Base-by-base conservation (phyloP, 495 filamentous ascomycete genomes). In the Pseudotulostoma volvatum region DNA sequence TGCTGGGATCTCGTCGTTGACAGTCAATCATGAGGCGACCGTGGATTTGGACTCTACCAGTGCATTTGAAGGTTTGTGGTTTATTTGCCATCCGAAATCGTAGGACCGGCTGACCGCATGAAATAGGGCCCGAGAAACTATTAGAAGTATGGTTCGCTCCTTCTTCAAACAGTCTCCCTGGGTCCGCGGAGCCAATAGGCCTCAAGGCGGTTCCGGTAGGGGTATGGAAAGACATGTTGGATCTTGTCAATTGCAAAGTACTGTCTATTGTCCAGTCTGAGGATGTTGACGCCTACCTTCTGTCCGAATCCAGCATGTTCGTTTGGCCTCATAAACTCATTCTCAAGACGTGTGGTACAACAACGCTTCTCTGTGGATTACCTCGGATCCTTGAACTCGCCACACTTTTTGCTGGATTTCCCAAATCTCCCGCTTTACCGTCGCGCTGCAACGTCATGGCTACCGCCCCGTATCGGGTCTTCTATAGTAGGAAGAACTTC, bases 291-390 rank as follows among this genome's bases (percentile, higher is more conserved):
- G 92, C 92, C 46, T 99, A 99, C 50, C 74, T 99, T 21, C 73
- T 99, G 37, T 96, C 90, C 37, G 92, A 99, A 61, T 96, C 92
- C 14, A 96, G 90, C 76, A 66, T 99, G 88, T 99, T 99, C 57
- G 86, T 99, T 47, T 99, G 93, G 58, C 86, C 86, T 16, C 90
- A 99, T 73, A 99, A 99, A 66, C 66, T 99, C 35, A 93, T 99
- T 46, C 68, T 99, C 33, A 99, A 99, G 75, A 99, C 92, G 8
- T 99, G 92, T 52, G 92, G 92, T 37, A 99, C 92, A 4, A 99
- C 92, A 3, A 99, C 92, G 0, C 64, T 99, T 44, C 70, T 99
- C 9, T 77, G 77, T 14, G 92, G 92, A 9, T 67, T 99, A 36
- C 83, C 79, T 20, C 80, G 81, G 41, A 80, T 99, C 47, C 69